Evolutionary conservation across 768 basidiomycete species (phyloP).

Genomic region (Agrocybe pediades): DNA sequence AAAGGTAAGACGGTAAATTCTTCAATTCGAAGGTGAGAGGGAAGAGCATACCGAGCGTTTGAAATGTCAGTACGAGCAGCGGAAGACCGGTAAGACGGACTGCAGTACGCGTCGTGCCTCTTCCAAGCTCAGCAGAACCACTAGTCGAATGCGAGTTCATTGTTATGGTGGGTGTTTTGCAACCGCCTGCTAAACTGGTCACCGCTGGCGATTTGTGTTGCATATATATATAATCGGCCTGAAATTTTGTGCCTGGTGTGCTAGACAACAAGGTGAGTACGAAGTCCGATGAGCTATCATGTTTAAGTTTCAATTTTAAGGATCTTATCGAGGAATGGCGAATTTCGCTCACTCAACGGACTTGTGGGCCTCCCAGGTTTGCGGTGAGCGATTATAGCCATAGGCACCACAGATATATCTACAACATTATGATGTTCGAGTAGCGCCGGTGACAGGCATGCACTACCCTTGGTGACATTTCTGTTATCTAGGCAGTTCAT

Average conservation of each 20-base stretch:
- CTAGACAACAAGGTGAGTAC: neutral
- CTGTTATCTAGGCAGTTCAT: no score
- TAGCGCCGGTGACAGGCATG: no score
- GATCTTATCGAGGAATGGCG: slow-evolving; percentile 32
- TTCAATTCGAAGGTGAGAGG: neutral
- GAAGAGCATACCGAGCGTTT: slow-evolving; percentile 29
- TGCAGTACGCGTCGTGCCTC: slow-evolving; percentile 31
- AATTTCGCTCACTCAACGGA: slow-evolving; percentile 28
- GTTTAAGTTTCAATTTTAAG: neutral
- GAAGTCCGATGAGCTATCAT: neutral
- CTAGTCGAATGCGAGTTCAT: slow-evolving; percentile 9
- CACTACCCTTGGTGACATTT: no score
- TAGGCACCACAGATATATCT: slow-evolving; percentile 14
- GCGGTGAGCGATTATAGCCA: slow-evolving; percentile 39
- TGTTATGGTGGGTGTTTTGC: slow-evolving; percentile 7
- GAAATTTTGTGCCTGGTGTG: no score
- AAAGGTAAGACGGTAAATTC: neutral
- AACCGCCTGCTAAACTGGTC: neutral
- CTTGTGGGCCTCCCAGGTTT: neutral
- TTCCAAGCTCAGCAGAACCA: slow-evolving; percentile 24
- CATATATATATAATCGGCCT: no score
- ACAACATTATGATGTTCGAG: no score
- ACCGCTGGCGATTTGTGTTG: neutral
- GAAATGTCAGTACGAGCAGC: slow-evolving; percentile 34
- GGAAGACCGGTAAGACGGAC: slow-evolving; percentile 30